Evolutionary conservation across 169 alveolate species (phyloP).

Genomic region (Plasmodium reichenowi): DNA sequence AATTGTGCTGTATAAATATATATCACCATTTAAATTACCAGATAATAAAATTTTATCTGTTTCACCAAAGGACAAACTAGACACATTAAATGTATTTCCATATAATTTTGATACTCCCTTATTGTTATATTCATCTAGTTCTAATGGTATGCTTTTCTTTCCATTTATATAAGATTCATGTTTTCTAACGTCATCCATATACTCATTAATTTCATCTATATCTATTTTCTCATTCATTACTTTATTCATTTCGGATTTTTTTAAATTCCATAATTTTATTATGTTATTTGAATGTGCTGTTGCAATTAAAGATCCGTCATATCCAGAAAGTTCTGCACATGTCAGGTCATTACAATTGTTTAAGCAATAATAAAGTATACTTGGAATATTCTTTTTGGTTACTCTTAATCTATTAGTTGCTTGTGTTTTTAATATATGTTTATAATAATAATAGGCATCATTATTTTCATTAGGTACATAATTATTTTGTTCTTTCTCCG

Average conservation of each 20-base stretch:
- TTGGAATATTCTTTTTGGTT: constrained; percentile 70
- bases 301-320: constrained; percentile 74
- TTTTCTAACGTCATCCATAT: constrained; percentile 8
- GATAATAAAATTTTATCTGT: constrained; percentile 72
- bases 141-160: constrained; percentile 11
- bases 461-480: constrained; percentile 66
- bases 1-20: constrained; percentile 61
- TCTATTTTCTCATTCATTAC: constrained; percentile 34
- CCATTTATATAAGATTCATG: constrained; percentile 30
- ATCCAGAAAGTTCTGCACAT: constrained; percentile 72
- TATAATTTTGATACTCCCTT: constrained; percentile 60
- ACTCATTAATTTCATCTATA: background rate
- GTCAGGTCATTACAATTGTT: constrained; percentile 74
- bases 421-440: constrained; percentile 51
- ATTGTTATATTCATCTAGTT: constrained; percentile 51
- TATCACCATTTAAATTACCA: constrained; percentile 76
- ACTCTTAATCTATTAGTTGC: constrained; percentile 52
- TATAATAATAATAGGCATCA: constrained; percentile 69
- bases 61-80: constrained; percentile 75
- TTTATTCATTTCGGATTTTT: constrained; percentile 57
- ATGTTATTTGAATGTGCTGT: constrained; percentile 74
- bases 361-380: constrained; percentile 68
- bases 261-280: constrained; percentile 68
- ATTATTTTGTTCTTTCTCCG: constrained; percentile 41
- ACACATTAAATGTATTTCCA: constrained; percentile 53